Evolutionary conservation across 2,329 filamentous ascomycete species (phyloP), one percentile per base, ranked within the genome.

Genomic region (Ceratocystis colombiana): DNA sequence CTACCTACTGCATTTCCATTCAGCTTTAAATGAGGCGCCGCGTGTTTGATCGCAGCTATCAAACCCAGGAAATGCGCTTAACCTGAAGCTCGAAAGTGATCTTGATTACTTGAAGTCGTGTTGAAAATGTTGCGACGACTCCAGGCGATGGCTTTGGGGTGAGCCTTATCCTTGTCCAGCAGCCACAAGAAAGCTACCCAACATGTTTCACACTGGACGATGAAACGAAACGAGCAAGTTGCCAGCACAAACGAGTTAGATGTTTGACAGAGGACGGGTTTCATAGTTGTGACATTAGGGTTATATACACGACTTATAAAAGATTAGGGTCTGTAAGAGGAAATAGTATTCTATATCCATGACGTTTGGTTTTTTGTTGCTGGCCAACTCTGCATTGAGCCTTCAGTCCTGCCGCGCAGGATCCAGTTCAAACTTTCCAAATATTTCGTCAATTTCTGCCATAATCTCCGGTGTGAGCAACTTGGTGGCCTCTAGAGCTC

Each of bases 381-480:
- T n/a, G 6, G 15, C 46, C 4, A 53, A 22, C n/a, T 53, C 5
- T 8, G 22, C 48, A 22, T 53, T 20, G 6, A n/a, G n/a, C 28
- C 1, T n/a, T 37, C 61, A 69, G 53, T 67, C 68, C 28, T 69
- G 68, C 46, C 68, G 61, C 8, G 66, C 66, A 4, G 68, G 66
- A 30, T 69, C 68, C 33, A 66, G 41, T 12, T 65, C 50, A 20
- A 68, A 46, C 15, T 73, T 73, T 66, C 72, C 70, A 2, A 72
- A 73, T 17, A 82, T 74, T 62, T 72, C 74, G 70, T 82, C 79
- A 70, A 83, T 82, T 73, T 81, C 78, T 7, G 72, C 76, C 74
- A 83, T 73, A 28, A 82, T 71, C 70, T 80, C 78, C 0, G 78
- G 76, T 1, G 79, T 82, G 67, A 83, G 70, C 72, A 79, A 78